These are phyloP conservation scores for Achlya hypogyna DNA, from an alignment of 352 stramenopile species.

Conservation along the genomic window DNA sequence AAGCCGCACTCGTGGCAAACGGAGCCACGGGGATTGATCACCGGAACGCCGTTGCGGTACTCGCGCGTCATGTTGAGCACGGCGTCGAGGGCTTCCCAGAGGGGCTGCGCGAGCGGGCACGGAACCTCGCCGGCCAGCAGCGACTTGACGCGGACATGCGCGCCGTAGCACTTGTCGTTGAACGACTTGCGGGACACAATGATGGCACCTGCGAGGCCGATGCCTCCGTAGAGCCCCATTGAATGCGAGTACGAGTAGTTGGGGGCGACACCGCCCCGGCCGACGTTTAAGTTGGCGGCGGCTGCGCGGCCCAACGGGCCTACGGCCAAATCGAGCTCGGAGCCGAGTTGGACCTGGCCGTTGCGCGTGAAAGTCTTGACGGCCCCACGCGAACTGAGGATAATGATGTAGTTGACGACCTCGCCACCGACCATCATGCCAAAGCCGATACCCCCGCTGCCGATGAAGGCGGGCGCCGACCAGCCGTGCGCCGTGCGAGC, in stretches of 20 bases:
- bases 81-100: constrained; percentile 54
- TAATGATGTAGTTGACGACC: constrained; percentile 75
- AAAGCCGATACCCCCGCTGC: constrained; percentile 59
- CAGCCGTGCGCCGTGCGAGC: constrained; percentile 57
- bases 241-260: constrained; percentile 81
- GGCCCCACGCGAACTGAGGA: constrained; percentile 56
- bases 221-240: constrained; percentile 60
- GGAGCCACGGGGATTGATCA: constrained; percentile 37
- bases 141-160: constrained; percentile 49
- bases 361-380: constrained; percentile 77
- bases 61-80: constrained; percentile 50
- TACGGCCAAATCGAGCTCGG: constrained; percentile 58
- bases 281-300: constrained; percentile 52
- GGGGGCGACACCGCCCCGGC: constrained; percentile 44
- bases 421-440: constrained; percentile 79
- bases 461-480: constrained; percentile 66
- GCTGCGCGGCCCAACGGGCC: constrained; percentile 59
- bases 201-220: constrained; percentile 53
- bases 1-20: constrained; percentile 48
- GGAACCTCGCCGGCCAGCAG: constrained; percentile 60
- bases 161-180: constrained; percentile 62
- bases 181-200: constrained; percentile 69
- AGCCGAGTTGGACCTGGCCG: constrained; percentile 63
- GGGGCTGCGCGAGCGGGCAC: constrained; percentile 43
- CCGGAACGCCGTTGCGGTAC: constrained; percentile 52